These are phyloP conservation scores for Citeromyces matritensis DNA, from an alignment of 805 yeast species.

Conservation along the genomic window DNA sequence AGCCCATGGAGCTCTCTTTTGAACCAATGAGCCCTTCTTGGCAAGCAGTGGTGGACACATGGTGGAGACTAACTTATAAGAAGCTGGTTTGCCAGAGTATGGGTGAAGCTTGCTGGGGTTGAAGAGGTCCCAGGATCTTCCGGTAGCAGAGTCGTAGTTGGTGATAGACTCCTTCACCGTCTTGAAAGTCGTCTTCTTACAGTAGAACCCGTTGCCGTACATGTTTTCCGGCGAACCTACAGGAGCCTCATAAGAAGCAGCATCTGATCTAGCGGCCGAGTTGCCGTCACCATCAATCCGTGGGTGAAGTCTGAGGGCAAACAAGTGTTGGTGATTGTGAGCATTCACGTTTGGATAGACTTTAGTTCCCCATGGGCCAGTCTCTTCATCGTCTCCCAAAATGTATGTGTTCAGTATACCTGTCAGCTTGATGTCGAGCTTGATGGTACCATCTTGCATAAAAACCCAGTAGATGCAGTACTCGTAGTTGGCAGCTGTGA, in stretches of 20 bases:
- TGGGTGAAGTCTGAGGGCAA: constrained; percentile 66
- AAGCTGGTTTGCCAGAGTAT: constrained; percentile 61
- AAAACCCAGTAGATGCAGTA: constrained; percentile 75
- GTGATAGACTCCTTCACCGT: constrained; percentile 55
- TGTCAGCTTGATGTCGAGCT: constrained; percentile 64
- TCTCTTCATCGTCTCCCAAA: constrained; percentile 46
- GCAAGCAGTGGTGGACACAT: constrained; percentile 66
- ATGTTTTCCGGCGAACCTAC: constrained; percentile 55
- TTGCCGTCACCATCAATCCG: constrained; percentile 71
- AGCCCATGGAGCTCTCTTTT: constrained; percentile 79
- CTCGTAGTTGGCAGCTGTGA: constrained; percentile 80
- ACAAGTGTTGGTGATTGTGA: constrained; percentile 78
- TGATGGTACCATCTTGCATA: constrained; percentile 75
- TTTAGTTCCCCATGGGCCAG: constrained; percentile 68
- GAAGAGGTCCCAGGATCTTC: constrained; percentile 66
- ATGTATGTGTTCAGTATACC: constrained; percentile 70
- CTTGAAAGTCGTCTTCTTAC: constrained; percentile 51
- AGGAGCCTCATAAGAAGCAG: constrained; percentile 38
- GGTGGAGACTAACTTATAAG: constrained; percentile 63
- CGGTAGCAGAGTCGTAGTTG: constrained; percentile 42
- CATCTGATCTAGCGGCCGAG: constrained; percentile 58
- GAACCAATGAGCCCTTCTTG: constrained; percentile 56
- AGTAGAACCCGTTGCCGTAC: constrained; percentile 66
- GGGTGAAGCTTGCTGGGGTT: constrained; percentile 55
- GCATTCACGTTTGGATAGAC: constrained; percentile 75